Evolutionary conservation across 441 rosid genomes (phyloP).

Genomic region (Brassica balearica): DNA sequence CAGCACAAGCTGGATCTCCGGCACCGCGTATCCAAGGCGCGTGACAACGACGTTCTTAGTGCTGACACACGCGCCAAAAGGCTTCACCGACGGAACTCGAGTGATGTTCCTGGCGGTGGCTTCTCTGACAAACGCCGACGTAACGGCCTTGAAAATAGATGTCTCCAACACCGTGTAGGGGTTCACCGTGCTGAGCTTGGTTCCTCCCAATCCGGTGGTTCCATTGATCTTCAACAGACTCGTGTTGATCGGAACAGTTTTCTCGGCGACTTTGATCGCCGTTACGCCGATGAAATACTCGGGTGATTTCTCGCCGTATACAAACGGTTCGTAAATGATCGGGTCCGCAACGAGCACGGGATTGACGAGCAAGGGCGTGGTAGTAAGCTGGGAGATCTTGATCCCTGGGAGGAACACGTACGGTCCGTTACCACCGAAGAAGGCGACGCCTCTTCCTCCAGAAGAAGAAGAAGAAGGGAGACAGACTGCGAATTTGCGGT

Average conservation of each 20-base stretch:
- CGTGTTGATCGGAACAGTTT: constrained; percentile 50
- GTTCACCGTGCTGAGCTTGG: constrained; percentile 75
- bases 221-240: constrained; percentile 51
- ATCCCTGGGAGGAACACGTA: constrained; percentile 63
- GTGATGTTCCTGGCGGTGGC: constrained; percentile 52
- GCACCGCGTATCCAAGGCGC: constrained; percentile 69
- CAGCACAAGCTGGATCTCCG: constrained; percentile 61
- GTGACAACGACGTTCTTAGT: constrained; percentile 47
- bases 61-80: constrained; percentile 69
- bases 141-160: constrained; percentile 61
- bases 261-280: constrained; percentile 47
- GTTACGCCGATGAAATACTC: constrained; percentile 69
- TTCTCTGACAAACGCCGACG: constrained; percentile 46
- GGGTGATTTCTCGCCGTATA: constrained; percentile 58
- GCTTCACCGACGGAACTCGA: constrained; percentile 53
- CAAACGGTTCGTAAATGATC: constrained; percentile 58
- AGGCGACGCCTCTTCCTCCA: constrained; percentile 31
- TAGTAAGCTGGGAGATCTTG: constrained; percentile 48
- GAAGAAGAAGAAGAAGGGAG: constrained; percentile 1
- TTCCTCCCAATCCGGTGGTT: constrained; percentile 62
- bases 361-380: constrained; percentile 65
- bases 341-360: constrained; percentile 44
- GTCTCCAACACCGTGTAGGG: constrained; percentile 71
- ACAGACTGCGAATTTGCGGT: neutral
- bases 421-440: constrained; percentile 63